Evolutionary conservation across 2,329 filamentous ascomycete species (phyloP).

Genomic region (Claviceps paspali): DNA sequence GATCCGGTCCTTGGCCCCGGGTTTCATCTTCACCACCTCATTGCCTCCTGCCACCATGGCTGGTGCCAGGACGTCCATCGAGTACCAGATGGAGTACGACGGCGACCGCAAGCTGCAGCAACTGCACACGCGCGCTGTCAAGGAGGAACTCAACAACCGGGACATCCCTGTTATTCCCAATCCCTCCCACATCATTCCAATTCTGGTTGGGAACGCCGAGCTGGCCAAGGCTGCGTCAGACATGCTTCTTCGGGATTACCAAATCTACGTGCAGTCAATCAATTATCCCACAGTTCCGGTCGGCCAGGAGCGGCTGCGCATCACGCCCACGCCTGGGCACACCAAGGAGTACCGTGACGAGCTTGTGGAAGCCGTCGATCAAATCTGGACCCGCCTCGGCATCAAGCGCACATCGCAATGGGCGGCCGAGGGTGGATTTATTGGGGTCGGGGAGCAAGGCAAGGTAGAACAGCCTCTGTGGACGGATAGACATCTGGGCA

Average conservation of each 20-base stretch:
- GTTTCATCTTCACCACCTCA: slow-evolving; percentile 98
- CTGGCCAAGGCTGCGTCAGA: slow-evolving; percentile 85
- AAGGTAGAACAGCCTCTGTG: slow-evolving; percentile 60
- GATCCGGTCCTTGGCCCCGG: slow-evolving; percentile 84
- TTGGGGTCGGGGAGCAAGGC: slow-evolving; percentile 70
- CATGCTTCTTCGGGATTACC: slow-evolving; percentile 74
- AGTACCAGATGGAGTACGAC: slow-evolving; percentile 76
- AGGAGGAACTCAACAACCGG: slow-evolving; percentile 59
- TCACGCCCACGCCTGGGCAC: slow-evolving; percentile 92
- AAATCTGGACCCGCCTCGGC: slow-evolving; percentile 74
- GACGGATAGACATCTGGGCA: slow-evolving; percentile 76
- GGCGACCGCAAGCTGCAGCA: slow-evolving; percentile 88
- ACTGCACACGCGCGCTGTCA: slow-evolving; percentile 88
- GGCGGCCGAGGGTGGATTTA: slow-evolving; percentile 81
- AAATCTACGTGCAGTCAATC: slow-evolving; percentile 96
- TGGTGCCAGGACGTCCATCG: slow-evolving; percentile 77
- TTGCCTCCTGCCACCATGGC: slow-evolving; percentile 95
- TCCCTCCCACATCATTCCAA: slow-evolving; percentile 87
- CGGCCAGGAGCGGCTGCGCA: slow-evolving; percentile 89
- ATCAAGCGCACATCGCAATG: slow-evolving; percentile 91
- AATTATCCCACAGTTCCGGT: slow-evolving; percentile 98
- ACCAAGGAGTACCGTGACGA: slow-evolving; percentile 71
- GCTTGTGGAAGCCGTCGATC: slow-evolving; percentile 68
- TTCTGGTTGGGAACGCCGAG: slow-evolving; percentile 88
- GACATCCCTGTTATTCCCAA: slow-evolving; percentile 97